Conservation (phyloP, 2,329 filamentous ascomycete species). For the Aspergillus unguis region DNA sequence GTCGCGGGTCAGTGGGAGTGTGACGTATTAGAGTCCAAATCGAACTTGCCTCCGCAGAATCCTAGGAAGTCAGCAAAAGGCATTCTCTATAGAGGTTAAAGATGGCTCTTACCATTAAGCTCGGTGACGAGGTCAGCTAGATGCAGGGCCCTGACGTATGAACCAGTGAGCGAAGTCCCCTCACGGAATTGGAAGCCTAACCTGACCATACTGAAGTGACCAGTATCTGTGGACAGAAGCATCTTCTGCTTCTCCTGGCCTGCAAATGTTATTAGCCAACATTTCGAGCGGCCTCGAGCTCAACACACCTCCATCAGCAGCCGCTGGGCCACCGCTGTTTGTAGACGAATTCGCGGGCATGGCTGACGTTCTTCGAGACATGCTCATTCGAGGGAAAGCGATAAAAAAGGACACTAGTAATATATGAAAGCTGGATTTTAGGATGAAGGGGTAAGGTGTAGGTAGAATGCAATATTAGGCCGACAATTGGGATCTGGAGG, state of each 20-base stretch:
- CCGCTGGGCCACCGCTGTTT: constrained; percentile 27
- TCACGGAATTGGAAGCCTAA: constrained; percentile 24
- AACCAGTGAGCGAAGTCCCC: constrained; percentile 15
- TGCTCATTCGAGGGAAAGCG: constrained; percentile 23
- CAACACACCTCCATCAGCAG: constrained; percentile 33
- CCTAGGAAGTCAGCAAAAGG: constrained; percentile 32
- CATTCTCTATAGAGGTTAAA: not conserved
- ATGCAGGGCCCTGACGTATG: constrained; percentile 42
- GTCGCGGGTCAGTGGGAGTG: constrained; percentile 18
- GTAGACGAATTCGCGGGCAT: constrained; percentile 32
- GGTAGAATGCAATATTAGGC: constrained; percentile 15
- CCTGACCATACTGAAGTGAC: constrained; percentile 52
- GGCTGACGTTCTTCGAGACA: constrained; percentile 40
- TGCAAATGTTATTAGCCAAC: constrained; percentile 11
- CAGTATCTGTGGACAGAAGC: constrained; percentile 46
- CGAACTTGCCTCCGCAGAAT: constrained; percentile 47
- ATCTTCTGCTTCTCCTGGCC: constrained; percentile 50
- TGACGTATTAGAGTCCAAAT: not conserved
- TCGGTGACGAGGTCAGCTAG: constrained; percentile 51
- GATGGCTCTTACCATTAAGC: constrained; percentile 41
- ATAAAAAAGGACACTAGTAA: not conserved
- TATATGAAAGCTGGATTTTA: not conserved
- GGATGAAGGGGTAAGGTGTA: constrained; percentile 1
- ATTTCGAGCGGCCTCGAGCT: no score
- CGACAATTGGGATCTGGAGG: constrained; percentile 23